Base-by-base conservation (phyloP, 2,329 filamentous ascomycete species). In the Penicillium corylophilum region DNA sequence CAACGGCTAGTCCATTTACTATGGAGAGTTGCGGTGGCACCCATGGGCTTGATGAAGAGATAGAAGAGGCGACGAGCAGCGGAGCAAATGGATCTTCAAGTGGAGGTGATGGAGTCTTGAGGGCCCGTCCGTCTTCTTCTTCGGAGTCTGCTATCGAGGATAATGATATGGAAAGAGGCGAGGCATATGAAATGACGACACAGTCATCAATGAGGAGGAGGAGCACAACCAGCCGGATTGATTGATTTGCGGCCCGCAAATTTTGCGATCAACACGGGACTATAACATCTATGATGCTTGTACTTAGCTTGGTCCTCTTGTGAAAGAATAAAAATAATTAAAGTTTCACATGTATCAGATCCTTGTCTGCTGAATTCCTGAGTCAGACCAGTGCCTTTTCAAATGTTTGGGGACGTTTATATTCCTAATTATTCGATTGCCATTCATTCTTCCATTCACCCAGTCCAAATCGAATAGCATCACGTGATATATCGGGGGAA, bases 11-110 rank as follows among this genome's bases (percentile, higher is more conserved):
- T 50, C 78, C 82, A 8, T 89, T 89, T 53, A 89, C 83, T 0
- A 89, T 90, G 85, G 86, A 90, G 70, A 86, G 84, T 52, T 85
- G 87, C 5, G 86, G 87, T 12, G 87, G 86, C 0, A 74, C 77
- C 15, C 83, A 83, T 66, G 82, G 80, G 0, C 70, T 72, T 31
- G 70, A 64, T 15, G 61, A 68, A n/a, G 51, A 62, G 18, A 36
- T 53, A 13, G 33, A 51, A 33, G 54, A 55, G 40, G 50, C 35
- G 44, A 50, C 10, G 10, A 29, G 35, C 8, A 51, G 31, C 16
- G 57, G 41, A n/a, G 42, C 29, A 16, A 50, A 33, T 18, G 50
- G 41, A 3, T 50, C 53, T 7, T 53, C 52, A n/a, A 51, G 33
- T 26, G 50, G 55, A 28, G 59, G 54, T 10, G 51, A 59, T 24